Conservation (phyloP, 179 eudicot genomes). For the Nepenthes alata region DNA sequence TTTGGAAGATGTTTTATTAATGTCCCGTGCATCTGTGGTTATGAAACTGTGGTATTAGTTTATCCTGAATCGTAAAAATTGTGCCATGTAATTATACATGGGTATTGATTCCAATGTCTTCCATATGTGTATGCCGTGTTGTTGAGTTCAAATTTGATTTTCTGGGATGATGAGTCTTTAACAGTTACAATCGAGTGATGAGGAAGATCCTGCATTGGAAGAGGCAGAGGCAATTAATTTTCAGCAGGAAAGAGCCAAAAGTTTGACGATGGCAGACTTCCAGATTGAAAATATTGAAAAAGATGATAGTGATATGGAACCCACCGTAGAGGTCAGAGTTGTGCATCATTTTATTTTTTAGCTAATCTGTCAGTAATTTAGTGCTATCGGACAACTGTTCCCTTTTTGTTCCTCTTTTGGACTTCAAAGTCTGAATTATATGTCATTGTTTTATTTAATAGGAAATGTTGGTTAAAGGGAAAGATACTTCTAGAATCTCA, state of each 20-base stretch:
- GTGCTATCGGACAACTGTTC: neutral
- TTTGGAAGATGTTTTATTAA: neutral
- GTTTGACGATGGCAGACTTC: constrained; percentile 47
- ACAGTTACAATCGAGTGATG: constrained; percentile 60
- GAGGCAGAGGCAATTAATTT: constrained; percentile 60
- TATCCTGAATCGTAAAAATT: neutral
- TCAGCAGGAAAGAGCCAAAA: constrained; percentile 42
- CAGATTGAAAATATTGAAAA: constrained; percentile 44
- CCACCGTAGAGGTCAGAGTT: constrained; percentile 56
- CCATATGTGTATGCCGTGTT: neutral
- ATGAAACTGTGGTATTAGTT: too few relatives aligned
- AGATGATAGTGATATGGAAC: constrained; percentile 60
- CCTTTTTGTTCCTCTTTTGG: neutral
- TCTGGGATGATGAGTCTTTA: constrained; percentile 1
- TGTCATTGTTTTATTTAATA: constrained; percentile 5
- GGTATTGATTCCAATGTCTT: neutral
- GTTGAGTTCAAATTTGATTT: constrained; percentile 3
- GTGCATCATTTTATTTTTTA: neutral
- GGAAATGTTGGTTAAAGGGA: constrained; percentile 50
- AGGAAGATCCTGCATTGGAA: constrained; percentile 49
- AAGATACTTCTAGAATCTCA: constrained; percentile 24
- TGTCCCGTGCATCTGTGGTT: neutral
- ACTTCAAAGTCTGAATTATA: neutral
- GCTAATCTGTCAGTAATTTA: neutral
- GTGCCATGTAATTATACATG: neutral